Conservation (phyloP, 2,329 filamentous ascomycete genomes). For the Penicillium polonicum region DNA sequence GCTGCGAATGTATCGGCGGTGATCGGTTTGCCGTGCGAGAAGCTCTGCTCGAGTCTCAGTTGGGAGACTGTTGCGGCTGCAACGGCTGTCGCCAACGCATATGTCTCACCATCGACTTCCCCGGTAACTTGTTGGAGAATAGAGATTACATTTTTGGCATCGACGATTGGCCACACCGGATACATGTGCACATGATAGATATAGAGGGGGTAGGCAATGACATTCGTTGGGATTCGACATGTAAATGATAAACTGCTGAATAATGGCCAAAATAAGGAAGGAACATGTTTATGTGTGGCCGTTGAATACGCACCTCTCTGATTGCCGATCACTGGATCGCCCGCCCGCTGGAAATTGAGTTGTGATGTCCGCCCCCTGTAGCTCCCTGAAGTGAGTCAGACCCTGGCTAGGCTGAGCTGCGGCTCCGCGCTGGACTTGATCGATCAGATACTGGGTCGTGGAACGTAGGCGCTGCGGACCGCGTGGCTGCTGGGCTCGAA, state of each 20-base stretch:
- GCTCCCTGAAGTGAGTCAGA: background rate
- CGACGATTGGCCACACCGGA: background rate
- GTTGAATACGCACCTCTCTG: background rate
- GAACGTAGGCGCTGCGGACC: slow-evolving; percentile 19
- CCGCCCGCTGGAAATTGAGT: background rate
- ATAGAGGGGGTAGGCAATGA: background rate
- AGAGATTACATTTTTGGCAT: background rate
- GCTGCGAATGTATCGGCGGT: background rate
- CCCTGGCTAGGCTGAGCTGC: background rate
- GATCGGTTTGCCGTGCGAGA: background rate
- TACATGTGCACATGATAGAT: background rate
- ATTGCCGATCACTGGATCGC: background rate
- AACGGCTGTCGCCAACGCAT: background rate
- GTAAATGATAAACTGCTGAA: background rate
- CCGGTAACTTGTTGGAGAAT: background rate
- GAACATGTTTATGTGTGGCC: background rate
- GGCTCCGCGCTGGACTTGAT: background rate
- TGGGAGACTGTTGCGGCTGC: background rate
- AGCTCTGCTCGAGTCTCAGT: background rate
- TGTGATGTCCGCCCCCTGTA: background rate
- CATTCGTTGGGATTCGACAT: background rate
- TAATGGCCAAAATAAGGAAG: background rate
- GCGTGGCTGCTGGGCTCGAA: slow-evolving; percentile 45
- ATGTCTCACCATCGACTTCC: background rate
- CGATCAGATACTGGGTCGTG: background rate